Base-by-base conservation (phyloP, 2,329 filamentous ascomycete species). In the Calcarisporium arbuscula region DNA sequence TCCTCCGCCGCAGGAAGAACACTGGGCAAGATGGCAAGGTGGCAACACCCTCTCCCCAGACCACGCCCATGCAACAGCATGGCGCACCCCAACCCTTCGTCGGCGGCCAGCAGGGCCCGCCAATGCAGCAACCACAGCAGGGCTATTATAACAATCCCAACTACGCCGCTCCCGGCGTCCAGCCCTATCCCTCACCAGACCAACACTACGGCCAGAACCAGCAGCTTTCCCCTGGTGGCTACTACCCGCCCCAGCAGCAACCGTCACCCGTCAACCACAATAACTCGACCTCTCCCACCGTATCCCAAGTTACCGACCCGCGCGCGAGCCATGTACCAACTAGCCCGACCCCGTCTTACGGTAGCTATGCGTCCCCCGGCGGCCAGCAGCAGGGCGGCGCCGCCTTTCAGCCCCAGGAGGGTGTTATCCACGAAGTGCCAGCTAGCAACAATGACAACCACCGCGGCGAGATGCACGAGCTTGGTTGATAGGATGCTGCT, bases 101-200 rank as follows among this genome's bases (percentile, higher is more conserved):
- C 85, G 6, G 81, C 81, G 11, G 80, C 80, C n/a, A n/a, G n/a
- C n/a, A n/a, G n/a, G 59, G 87, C 82, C 27, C 43, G 36, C 26
- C 40, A 32, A 32, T 34, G 29, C 28, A 40, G 35, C 34, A 40
- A 22, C 35, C 36, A 14, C 36, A 41, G 15, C 41, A 38, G 37
- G 31, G 32, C 21, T 51, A 48, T 37, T 52, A 54, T 43, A 54
- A 57, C 19, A 45, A 50, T 31, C 51, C 55, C 28, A 48, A 42
- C 38, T 36, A 35, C 15, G 40, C 30, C 20, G 43, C 34, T 16
- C 21, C 30, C 8, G 27, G 8, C 17, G 34, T 37, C 12, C 36
- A 43, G 29, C 37, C 41, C 4, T 50, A 54, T 30, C 39, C 47
- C 16, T 36, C 44, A 22, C 42, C 44, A 30, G 38, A 39, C 9